These are phyloP conservation scores for Camillea tinctor DNA, from an alignment of 2,329 filamentous ascomycete species.

Conservation along the genomic window DNA sequence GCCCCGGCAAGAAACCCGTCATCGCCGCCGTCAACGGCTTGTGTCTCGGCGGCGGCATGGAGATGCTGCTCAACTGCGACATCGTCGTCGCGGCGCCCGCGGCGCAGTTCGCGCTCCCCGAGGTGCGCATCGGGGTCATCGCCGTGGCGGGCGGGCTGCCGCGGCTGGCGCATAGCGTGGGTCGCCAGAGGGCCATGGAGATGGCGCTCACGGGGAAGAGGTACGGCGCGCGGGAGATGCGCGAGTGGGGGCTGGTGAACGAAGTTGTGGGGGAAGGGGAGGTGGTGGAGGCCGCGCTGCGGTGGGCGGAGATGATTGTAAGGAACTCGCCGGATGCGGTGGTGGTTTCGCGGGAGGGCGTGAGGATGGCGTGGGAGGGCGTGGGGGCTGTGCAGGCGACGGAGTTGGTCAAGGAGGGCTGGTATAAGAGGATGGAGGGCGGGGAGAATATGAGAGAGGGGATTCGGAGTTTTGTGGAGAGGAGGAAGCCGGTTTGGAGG, in stretches of 20 bases:
- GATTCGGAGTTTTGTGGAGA: slow-evolving; percentile 73
- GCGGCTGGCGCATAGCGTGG: slow-evolving; percentile 63
- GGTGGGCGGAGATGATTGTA: slow-evolving; percentile 60
- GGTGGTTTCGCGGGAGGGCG: slow-evolving; percentile 68
- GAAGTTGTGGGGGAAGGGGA: slow-evolving; percentile 49
- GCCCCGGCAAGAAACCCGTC: slow-evolving; percentile 70
- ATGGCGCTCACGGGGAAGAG: slow-evolving; percentile 65
- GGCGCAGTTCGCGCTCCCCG: slow-evolving; percentile 68
- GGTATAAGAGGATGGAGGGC: slow-evolving; percentile 58
- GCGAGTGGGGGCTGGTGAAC: slow-evolving; percentile 69
- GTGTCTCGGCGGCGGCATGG: slow-evolving; percentile 73
- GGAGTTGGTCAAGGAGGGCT: slow-evolving; percentile 52
- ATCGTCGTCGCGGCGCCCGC: slow-evolving; percentile 60
- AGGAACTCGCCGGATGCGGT: slow-evolving; percentile 73
- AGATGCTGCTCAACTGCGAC: slow-evolving; percentile 74
- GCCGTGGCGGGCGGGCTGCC: slow-evolving; percentile 70
- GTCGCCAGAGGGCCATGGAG: slow-evolving; percentile 67
- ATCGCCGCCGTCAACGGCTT: slow-evolving; percentile 75
- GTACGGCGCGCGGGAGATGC: slow-evolving; percentile 59
- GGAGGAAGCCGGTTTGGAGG: slow-evolving; percentile 66
- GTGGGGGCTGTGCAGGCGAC: slow-evolving; percentile 64
- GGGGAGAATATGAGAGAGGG: slow-evolving; percentile 76
- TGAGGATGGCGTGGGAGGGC: slow-evolving; percentile 72
- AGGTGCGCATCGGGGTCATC: slow-evolving; percentile 69
- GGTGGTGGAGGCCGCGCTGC: slow-evolving; percentile 58